Evolutionary conservation across 208 protist species (phyloP), one percentile per base, ranked within the genome.

Genomic region (Acanthamoeba lenticulata): DNA sequence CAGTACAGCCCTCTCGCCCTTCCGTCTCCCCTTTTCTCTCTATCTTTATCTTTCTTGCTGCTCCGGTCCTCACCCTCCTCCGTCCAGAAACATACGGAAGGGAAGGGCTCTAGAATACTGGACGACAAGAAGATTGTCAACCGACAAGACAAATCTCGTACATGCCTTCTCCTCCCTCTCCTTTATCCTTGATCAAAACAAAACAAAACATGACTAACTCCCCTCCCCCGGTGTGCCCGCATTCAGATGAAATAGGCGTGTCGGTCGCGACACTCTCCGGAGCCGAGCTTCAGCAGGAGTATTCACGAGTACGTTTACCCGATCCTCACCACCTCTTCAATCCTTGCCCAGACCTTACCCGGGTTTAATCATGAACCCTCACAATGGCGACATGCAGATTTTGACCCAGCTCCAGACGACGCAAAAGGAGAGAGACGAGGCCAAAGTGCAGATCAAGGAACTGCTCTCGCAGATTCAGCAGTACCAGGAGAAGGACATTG

Each of bases 401-500:
- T 15, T 57, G 3, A 42, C 77, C 29, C 77, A 86, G 44, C 19
- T 86, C 24, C 77, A 86, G 9, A 27, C 77, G 19, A 86, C 77
- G 27, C 55, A 91, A 42, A 91, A 91, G 42, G 85, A 91, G n/a
- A 13, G 85, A 29, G 85, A 91, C 34, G 85, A 67, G 21, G 55
- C 60, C 52, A 91, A 91, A 52, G 60, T 52, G 34, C 85, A 91
- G 27, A 52, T 91, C 85, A 91, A 91, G 69, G 55, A 91, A 24
- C 85, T 91, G 52, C 85, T 91, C 49, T 91, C 85, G 27, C 85
- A 91, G 21, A 91, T 91, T 38, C 85, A 91, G 32, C 49, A 65
- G 15, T 91, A 91, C 34, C 85, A 91, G 85, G 85, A 91, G 40
- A 91, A 91, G 60, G 85, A 91, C 42, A 91, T 91, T 21, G 85